phyloP scores from a whole-genome alignment of 768 basidiomycete genomes.

The Pisolithus marmoratus region DNA sequence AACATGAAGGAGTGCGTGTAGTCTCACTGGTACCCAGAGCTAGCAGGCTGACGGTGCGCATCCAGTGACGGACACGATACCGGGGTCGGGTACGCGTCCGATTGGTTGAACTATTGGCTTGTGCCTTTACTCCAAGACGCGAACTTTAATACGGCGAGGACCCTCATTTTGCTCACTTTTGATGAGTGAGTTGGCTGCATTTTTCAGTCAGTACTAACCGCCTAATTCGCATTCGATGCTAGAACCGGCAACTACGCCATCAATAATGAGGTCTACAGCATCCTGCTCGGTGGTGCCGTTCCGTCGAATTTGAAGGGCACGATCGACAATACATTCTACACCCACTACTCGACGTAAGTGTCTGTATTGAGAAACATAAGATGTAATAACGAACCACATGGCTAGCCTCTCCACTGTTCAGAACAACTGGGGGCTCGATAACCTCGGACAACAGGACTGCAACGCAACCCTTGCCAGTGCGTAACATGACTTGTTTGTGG shows the following conservation, averaged over 20 bases:
- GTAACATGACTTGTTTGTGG: background rate
- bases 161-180: constrained; percentile 55
- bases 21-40: background rate
- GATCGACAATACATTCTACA: constrained; percentile 48
- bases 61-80: constrained; percentile 56
- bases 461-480: constrained; percentile 31
- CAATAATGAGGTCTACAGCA: constrained; percentile 41
- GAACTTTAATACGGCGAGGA: constrained; percentile 48
- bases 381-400: background rate
- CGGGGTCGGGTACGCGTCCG: constrained; percentile 38
- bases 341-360: constrained; percentile 44
- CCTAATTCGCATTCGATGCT: background rate
- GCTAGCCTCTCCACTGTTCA: constrained; percentile 44
- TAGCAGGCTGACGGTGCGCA: constrained; percentile 5
- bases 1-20: constrained; percentile 34
- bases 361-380: background rate
- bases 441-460: constrained; percentile 51
- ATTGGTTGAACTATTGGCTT: constrained; percentile 47
- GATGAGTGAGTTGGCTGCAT: constrained; percentile 42
- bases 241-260: constrained; percentile 23
- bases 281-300: constrained; percentile 41
- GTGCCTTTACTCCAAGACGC: constrained; percentile 43
- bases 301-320: constrained; percentile 39
- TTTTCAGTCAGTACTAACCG: background rate
- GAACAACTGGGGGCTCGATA: constrained; percentile 54